Evolutionary conservation across 495 filamentous ascomycete species (phyloP).

Genomic region (Penicillium daleae): DNA sequence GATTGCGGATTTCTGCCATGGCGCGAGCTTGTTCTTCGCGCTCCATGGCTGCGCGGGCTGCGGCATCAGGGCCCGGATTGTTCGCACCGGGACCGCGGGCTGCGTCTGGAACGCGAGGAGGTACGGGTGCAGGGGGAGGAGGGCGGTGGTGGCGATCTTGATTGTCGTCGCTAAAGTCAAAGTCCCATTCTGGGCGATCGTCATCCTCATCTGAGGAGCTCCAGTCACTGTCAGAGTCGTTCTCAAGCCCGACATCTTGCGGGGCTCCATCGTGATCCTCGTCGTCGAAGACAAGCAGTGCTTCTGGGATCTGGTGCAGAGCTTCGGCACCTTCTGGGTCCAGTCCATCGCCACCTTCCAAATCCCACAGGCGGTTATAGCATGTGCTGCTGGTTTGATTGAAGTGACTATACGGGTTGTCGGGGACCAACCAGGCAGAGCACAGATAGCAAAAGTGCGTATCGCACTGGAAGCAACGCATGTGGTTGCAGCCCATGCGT

Average conservation of each 20-base stretch:
- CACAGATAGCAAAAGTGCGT: conserved; percentile 98
- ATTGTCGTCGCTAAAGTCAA: conserved; percentile 26
- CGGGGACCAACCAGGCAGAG: conserved; percentile 76
- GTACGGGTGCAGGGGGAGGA: conserved; percentile 49
- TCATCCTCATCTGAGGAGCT: conserved; percentile 29
- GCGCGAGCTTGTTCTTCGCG: conserved; percentile 49
- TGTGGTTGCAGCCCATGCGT: conserved; percentile 94
- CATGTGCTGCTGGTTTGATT: conserved; percentile 69
- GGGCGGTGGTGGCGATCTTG: conserved; percentile 37
- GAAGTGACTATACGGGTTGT: conserved; percentile 88
- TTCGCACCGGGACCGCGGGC: conserved; percentile 27
- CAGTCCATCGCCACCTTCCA: conserved; percentile 79
- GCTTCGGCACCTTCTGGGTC: conserved; percentile 49
- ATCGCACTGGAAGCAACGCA: conserved; percentile 88
- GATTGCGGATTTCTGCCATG: conserved; percentile 45
- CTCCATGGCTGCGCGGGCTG: conserved; percentile 47
- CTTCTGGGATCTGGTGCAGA: conserved; percentile 45
- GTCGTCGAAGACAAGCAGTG: conserved; percentile 44
- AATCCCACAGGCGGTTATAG: conserved; percentile 86
- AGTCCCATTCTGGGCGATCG: conserved; percentile 11
- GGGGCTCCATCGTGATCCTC: conserved; percentile 28
- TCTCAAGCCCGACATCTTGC: conserved; percentile 17
- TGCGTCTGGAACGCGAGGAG: conserved; percentile 38
- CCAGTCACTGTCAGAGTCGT: conserved; percentile 22
- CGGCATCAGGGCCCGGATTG: conserved; percentile 40